phyloP scores from a whole-genome alignment of 805 yeast genomes.

The Ogataea ganodermae region DNA sequence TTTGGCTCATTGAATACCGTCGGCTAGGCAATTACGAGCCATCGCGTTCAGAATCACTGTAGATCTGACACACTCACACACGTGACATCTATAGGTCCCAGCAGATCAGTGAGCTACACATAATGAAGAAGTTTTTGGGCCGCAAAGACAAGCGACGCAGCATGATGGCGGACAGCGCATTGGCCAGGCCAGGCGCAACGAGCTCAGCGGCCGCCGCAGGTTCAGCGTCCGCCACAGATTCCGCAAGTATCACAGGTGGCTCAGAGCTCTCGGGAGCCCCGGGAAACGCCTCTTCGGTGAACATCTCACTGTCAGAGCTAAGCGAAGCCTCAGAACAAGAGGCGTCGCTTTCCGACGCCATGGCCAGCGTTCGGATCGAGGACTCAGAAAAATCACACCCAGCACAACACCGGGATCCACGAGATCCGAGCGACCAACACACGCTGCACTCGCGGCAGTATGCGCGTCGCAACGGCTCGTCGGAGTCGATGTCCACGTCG shows the following conservation, averaged over 20 bases:
- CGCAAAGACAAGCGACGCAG: conserved; percentile 32
- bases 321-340: conserved; percentile 1
- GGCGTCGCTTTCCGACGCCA: neutral
- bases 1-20: neutral
- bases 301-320: neutral
- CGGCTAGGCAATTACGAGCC: neutral
- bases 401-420: neutral
- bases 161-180: conserved; percentile 10
- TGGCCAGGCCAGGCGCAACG: neutral
- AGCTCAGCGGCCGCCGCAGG: neutral
- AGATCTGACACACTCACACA: too few species aligned
- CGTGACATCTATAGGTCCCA: neutral
- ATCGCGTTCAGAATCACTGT: neutral
- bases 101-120: neutral
- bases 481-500: conserved; percentile 7
- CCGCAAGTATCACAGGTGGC: neutral
- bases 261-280: neutral
- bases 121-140: conserved; percentile 38
- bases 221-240: neutral
- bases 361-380: neutral
- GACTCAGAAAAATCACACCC: conserved; percentile 3
- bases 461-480: conserved; percentile 7
- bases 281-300: neutral
- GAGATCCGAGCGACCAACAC: conserved; percentile 5
- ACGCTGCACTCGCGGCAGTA: conserved; percentile 3